Evolutionary conservation across 169 alveolate species (phyloP), one percentile per base, ranked within the genome.

Genomic region (Plasmodium relictum): DNA sequence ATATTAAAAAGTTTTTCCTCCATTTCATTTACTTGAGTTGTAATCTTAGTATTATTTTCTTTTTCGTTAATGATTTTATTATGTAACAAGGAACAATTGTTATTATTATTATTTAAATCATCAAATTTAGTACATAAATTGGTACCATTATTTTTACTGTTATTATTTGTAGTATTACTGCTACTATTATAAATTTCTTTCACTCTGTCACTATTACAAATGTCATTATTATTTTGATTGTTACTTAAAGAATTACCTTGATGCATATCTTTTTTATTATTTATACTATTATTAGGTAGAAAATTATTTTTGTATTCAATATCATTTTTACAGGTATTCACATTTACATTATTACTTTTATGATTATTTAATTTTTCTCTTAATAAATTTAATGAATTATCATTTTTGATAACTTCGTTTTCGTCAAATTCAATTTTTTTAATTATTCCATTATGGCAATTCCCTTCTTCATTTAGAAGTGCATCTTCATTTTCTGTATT

Each of bases 1-100:
- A 83, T 83, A 61, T 83, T 83, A 68, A 83, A 83, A 16, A 54
- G 58, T 6, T 54, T 31, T 37, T 68, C 71, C 16, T 65, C 56
- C 59, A 74, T 18, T 74, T 71, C 69, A 14, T 16, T 6, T 10
- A 48, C 61, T 41, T 71, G 45, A 31, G 37, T 6, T 56, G 0
- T 9, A 0, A 16, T 16, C 26, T 18, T 56, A 14, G 4, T 63
- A 26, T 22, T 26, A 24, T 63, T 37, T 12, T 63, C 50, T 5
- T 63, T 22, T 26, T 37, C 72, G 31, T 37, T 31, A 31, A 12
- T 4, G 12, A 6, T 3, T 3, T 39, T 26, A 1, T 65, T 16
- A 65, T 26, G 9, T 2, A 8, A 31, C 3, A 18, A 65, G 24
- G 5, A 2, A 37, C 6, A 65, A 31, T 62, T 24, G 1, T 9